phyloP scores from a whole-genome alignment of 2,329 filamentous ascomycete species.

The Colletotrichum tropicale region DNA sequence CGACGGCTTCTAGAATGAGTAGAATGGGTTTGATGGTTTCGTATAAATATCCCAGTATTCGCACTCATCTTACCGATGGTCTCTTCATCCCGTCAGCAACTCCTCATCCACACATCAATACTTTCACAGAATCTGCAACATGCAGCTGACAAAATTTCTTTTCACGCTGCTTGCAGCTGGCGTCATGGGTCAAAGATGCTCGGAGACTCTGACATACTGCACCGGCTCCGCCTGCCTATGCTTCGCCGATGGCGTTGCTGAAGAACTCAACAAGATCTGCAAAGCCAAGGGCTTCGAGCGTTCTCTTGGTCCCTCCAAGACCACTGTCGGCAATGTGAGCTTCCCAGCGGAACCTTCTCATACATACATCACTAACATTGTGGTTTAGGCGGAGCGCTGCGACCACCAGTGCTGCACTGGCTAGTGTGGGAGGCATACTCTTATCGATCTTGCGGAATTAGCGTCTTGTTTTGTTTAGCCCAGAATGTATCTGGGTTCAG shows the following conservation, averaged over 20 bases:
- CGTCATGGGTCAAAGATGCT: not conserved
- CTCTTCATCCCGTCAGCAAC: not conserved
- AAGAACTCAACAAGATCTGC: not conserved
- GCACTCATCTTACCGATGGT: fast-evolving
- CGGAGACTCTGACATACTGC: not conserved
- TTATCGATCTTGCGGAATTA: not conserved
- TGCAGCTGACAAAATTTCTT: not conserved
- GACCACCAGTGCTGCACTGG: slow-evolving; percentile 4
- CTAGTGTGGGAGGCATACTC: not conserved
- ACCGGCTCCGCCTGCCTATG: not conserved
- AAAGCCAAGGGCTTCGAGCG: not conserved
- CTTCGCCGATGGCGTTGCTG: not conserved
- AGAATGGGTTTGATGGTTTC: not conserved
- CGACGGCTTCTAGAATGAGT: not conserved
- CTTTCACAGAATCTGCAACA: not conserved
- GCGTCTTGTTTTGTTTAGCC: not conserved
- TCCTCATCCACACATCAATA: not conserved
- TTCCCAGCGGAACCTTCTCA: fast-evolving
- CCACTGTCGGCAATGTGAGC: not conserved
- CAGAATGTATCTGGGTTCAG: fast-evolving
- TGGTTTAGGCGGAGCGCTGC: not conserved
- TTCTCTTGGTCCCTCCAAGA: not conserved
- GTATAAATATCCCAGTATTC: not conserved
- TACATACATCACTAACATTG: not conserved
- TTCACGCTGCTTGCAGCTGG: not conserved